Percentiles rank a stretch among this genome's conserved stretches.
These are phyloP conservation scores for Tricholoma terreum DNA, from an alignment of 768 basidiomycete genomes.

Conservation along the genomic window DNA sequence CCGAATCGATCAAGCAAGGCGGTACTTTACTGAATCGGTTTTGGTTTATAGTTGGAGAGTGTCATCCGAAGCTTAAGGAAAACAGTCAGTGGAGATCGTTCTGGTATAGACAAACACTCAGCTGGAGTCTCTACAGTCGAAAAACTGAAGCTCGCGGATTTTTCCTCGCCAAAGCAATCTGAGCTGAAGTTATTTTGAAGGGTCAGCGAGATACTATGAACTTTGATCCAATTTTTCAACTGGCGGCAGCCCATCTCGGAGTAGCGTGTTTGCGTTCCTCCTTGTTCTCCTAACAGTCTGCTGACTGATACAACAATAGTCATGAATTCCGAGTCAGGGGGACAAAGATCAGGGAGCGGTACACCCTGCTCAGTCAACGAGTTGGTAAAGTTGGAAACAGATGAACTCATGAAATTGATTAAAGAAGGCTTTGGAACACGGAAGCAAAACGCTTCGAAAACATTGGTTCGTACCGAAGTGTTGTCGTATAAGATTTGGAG, in stretches of 20 bases:
- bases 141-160: slow-evolving; percentile 13
- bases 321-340: no score
- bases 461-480: slow-evolving; percentile 3
- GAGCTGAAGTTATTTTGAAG: slow-evolving; percentile 14
- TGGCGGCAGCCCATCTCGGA: slow-evolving; percentile 17
- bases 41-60: slow-evolving; percentile 13
- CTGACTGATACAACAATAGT: no score
- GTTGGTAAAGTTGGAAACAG: neutral
- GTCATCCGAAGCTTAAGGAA: slow-evolving; percentile 18
- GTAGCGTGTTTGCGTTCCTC: slow-evolving; percentile 11
- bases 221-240: slow-evolving; percentile 13
- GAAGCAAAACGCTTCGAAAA: slow-evolving; percentile 2
- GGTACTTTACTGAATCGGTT: slow-evolving; percentile 16
- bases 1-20: slow-evolving; percentile 16
- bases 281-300: neutral
- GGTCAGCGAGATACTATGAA: slow-evolving; percentile 6
- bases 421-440: neutral
- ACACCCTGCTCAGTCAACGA: neutral
- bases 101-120: neutral
- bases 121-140: slow-evolving; percentile 6
- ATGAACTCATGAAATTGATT: neutral
- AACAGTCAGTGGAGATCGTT: slow-evolving; percentile 13
- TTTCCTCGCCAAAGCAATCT: slow-evolving; percentile 10
- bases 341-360: no score
- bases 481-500: neutral